phyloP scores from a whole-genome alignment of 192 early-diverging fungal species.

The Podila clonocystis region DNA sequence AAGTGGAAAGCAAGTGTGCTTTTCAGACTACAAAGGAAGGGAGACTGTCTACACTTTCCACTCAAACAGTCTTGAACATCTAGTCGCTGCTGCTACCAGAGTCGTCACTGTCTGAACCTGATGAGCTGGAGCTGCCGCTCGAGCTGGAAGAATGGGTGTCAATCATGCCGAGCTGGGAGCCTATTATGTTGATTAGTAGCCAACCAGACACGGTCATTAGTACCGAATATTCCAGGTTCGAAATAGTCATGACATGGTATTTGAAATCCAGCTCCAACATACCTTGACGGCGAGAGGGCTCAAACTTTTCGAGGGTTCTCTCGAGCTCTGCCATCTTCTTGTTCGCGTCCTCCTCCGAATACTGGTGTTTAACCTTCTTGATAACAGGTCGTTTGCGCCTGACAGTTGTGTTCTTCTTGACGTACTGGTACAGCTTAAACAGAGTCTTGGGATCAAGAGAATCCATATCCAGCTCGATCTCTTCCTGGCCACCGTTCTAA shows the following conservation, averaged over 20 bases:
- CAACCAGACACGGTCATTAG: neutral
- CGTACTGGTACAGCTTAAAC: conserved; percentile 88
- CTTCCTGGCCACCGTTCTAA: conserved; percentile 72
- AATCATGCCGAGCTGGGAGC: conserved; percentile 21
- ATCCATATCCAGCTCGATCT: conserved; percentile 98
- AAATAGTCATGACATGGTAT: conserved; percentile 27
- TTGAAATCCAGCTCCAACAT: conserved; percentile 5
- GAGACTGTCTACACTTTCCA: too few relatives aligned
- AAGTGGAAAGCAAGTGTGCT: too few relatives aligned
- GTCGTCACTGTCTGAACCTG: conserved; percentile 83
- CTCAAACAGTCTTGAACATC: neutral
- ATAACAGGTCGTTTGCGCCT: conserved; percentile 55
- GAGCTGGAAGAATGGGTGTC: conserved; percentile 56
- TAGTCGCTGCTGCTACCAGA: conserved; percentile 85
- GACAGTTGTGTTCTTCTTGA: conserved; percentile 60
- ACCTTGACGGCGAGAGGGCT: conserved; percentile 38
- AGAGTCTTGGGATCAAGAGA: conserved; percentile 84
- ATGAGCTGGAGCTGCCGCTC: conserved; percentile 64
- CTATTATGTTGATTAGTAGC: conserved; percentile 5
- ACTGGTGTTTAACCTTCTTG: conserved; percentile 56
- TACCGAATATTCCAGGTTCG: conserved; percentile 12
- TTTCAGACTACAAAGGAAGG: too few relatives aligned
- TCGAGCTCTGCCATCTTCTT: conserved; percentile 55
- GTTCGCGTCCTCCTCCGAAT: conserved; percentile 59
- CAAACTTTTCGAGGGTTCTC: conserved; percentile 58